Conservation (phyloP, 2,329 filamentous ascomycete genomes). For the Pyricularia sp. region DNA sequence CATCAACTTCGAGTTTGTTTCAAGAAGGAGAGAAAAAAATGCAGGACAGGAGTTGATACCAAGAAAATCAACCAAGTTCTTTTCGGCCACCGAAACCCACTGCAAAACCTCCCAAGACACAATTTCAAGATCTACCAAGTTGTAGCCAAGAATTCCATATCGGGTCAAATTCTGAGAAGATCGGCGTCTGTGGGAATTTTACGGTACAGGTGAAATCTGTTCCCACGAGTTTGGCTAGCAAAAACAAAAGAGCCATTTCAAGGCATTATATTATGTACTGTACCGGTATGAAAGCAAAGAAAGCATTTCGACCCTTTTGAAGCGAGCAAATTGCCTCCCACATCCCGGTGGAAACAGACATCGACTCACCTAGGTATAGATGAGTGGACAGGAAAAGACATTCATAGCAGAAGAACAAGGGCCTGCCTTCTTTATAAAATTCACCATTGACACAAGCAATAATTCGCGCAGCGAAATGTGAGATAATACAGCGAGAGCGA, state of each 20-base stretch:
- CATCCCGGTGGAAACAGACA: background rate
- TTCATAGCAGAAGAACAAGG: no score
- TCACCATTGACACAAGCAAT: background rate
- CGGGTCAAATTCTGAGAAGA: background rate
- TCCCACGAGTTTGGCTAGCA: no score
- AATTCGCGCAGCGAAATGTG: background rate
- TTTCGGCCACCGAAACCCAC: background rate
- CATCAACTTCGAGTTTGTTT: background rate
- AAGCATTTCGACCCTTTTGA: background rate
- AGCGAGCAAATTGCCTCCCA: background rate
- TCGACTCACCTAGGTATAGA: background rate
- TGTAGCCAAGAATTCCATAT: background rate
- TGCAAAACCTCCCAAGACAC: background rate
- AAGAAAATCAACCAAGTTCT: background rate
- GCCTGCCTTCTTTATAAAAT: background rate
- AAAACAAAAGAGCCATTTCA: no score
- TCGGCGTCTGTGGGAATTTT: background rate
- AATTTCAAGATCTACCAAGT: background rate
- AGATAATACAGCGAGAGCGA: background rate
- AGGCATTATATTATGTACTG: no score
- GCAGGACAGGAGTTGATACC: background rate
- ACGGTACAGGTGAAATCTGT: no score
- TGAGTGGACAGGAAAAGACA: background rate
- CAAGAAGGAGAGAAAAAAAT: background rate
- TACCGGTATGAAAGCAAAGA: no score